A percentile compares a stretch with the other conserved stretches of the same genome.
These are phyloP conservation scores for Biscogniauxia marginata DNA, from an alignment of 2,329 filamentous ascomycete genomes.

Conservation along the genomic window DNA sequence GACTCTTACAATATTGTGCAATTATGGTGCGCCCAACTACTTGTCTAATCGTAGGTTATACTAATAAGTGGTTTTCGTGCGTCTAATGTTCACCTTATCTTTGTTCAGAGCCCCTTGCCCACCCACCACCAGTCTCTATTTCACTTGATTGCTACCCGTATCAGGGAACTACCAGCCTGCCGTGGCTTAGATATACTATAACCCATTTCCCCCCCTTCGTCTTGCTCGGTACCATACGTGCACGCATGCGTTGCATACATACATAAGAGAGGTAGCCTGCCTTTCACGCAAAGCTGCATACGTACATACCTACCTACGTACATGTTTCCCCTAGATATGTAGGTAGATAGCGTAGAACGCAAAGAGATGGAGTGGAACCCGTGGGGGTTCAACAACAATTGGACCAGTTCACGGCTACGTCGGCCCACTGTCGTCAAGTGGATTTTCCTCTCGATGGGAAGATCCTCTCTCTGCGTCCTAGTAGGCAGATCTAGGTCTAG, in stretches of 20 bases:
- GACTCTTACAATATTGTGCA: not conserved
- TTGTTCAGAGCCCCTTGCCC: too few species aligned
- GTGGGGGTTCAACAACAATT: constrained; percentile 29
- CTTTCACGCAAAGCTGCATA: too few species aligned
- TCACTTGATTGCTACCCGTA: too few species aligned
- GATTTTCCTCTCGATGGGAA: not conserved
- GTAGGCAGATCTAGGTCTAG: not conserved
- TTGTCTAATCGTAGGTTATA: not conserved
- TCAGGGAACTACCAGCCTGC: not conserved
- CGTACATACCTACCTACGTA: constrained; percentile 5
- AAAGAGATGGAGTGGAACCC: constrained; percentile 24
- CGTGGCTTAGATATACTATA: not conserved
- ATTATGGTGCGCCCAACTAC: not conserved
- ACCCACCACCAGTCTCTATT: too few species aligned
- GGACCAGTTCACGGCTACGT: constrained; percentile 21
- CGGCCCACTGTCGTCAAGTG: constrained; percentile 19
- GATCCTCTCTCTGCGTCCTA: not conserved
- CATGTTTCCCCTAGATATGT: constrained; percentile 9
- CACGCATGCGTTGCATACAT: too few species aligned
- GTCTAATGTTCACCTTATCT: too few species aligned
- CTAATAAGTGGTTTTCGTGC: too few species aligned
- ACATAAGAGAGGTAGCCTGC: too few species aligned
- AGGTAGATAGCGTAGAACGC: not conserved
- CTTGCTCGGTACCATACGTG: not conserved
- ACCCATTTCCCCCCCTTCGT: not conserved